Percentiles rank a stretch among this genome's conserved stretches.
These are phyloP conservation scores for Epipyxis sp. DNA, from an alignment of 108 stramenopile species.

Conservation along the genomic window DNA sequence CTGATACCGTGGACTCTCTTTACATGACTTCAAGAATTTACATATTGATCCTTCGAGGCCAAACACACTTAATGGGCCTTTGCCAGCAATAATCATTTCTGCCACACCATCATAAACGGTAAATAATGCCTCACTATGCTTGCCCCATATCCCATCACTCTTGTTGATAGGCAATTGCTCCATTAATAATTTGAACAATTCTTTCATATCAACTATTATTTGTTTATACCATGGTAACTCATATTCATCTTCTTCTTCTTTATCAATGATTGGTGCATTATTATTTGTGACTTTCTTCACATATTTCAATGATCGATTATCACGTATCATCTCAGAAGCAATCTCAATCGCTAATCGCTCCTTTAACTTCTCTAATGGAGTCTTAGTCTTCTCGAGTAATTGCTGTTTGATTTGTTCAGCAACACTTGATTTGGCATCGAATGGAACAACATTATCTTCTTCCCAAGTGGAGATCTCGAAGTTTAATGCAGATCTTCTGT, in stretches of 20 bases:
- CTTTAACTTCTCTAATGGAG: constrained; percentile 18
- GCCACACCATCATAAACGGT: constrained; percentile 29
- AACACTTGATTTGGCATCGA: background rate
- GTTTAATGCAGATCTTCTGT: background rate
- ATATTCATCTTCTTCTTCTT: constrained; percentile 6
- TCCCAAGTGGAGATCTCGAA: constrained; percentile 5
- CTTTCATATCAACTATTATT: background rate
- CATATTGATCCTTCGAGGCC: constrained; percentile 40
- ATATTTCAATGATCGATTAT: constrained; percentile 3
- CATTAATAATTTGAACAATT: background rate
- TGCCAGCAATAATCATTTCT: constrained; percentile 41
- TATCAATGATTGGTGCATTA: background rate
- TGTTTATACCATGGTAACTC: constrained; percentile 13
- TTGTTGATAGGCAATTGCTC: background rate
- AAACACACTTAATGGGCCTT: constrained; percentile 41
- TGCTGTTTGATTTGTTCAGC: background rate
- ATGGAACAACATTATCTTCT: background rate
- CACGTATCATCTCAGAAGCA: background rate
- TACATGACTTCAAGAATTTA: constrained; percentile 26
- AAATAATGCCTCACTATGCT: constrained; percentile 38
- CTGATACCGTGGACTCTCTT: constrained; percentile 21
- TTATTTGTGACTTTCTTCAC: background rate
- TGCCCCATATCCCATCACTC: background rate
- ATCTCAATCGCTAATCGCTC: background rate
- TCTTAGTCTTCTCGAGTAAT: background rate